Evolutionary conservation across 1,139 yeast species (phyloP).

Genomic region (Pichia sp.): DNA sequence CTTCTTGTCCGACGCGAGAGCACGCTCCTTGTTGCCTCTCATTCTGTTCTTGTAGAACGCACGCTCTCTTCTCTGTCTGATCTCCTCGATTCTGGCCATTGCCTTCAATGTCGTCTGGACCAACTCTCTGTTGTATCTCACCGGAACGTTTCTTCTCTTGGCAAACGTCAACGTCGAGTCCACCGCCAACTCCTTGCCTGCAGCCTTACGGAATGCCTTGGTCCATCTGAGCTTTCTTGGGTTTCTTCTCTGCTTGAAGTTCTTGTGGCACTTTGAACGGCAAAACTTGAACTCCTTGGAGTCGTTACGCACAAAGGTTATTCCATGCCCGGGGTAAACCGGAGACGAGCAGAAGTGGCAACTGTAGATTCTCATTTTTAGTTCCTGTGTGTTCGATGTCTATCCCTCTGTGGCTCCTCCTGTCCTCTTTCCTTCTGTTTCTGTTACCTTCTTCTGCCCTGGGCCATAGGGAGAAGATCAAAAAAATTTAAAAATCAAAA

Average conservation of each 20-base stretch:
- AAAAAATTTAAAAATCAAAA: not conserved
- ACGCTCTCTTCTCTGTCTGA: slow-evolving; percentile 92
- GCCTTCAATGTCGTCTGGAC: slow-evolving; percentile 93
- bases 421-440: not conserved
- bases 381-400: not conserved
- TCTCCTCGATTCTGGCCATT: slow-evolving; percentile 94
- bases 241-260: slow-evolving; percentile 96
- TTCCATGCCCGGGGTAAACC: slow-evolving; percentile 95
- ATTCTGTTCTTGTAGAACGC: slow-evolving; percentile 99
- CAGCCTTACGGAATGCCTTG: slow-evolving; percentile 97
- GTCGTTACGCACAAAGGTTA: slow-evolving; percentile 96
- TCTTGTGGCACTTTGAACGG: slow-evolving; percentile 96
- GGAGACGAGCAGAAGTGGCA: slow-evolving; percentile 99
- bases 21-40: slow-evolving; percentile 93
- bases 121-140: slow-evolving; percentile 92
- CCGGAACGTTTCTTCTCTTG: slow-evolving; percentile 96
- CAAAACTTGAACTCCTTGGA: slow-evolving; percentile 97
- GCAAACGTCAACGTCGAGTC: slow-evolving; percentile 96
- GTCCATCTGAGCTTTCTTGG: slow-evolving; percentile 99
- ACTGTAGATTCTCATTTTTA: slow-evolving; percentile 78
- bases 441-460: not conserved
- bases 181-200: slow-evolving; percentile 97
- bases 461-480: not conserved
- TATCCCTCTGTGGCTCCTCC: not conserved
- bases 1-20: slow-evolving; percentile 80